Percentiles rank a stretch among this genome's conserved stretches.
Conservation (phyloP, 495 filamentous ascomycete genomes). For the Neurospora pannonica region DNA sequence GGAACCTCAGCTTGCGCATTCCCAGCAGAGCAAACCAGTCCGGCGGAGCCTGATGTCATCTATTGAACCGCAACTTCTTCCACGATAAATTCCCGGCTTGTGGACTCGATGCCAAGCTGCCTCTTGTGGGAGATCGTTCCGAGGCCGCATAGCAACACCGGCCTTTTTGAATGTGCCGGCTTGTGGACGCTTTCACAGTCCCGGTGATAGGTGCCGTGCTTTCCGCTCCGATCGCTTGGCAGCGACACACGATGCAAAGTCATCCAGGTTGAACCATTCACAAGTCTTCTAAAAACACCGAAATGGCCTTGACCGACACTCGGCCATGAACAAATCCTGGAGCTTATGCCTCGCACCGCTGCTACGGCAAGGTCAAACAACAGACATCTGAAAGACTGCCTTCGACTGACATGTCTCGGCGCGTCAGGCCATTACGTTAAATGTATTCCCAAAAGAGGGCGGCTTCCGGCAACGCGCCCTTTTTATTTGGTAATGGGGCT, state of each 20-base stretch:
- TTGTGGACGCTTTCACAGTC: background rate
- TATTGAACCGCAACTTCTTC: background rate
- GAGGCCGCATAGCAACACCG: background rate
- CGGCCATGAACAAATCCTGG: background rate
- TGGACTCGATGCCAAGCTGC: background rate
- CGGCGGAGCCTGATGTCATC: background rate
- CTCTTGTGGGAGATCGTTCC: background rate
- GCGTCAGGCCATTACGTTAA: constrained; percentile 42
- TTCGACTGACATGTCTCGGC: constrained; percentile 22
- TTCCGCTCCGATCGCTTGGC: background rate
- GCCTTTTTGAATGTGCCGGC: background rate
- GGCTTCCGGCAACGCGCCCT: constrained; percentile 21
- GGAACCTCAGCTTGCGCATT: background rate
- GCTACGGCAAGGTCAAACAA: background rate
- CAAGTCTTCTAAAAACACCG: background rate
- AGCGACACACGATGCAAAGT: background rate
- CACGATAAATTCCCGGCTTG: background rate
- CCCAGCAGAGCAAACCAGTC: background rate
- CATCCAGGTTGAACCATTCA: background rate
- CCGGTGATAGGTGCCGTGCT: background rate
- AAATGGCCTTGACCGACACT: background rate
- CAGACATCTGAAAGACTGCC: constrained; percentile 1
- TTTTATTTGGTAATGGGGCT: constrained; percentile 42
- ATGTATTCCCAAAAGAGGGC: constrained; percentile 32
- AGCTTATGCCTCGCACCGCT: background rate